phyloP scores from a whole-genome alignment of 2,329 filamentous ascomycete species.

The Amauroascus niger region DNA sequence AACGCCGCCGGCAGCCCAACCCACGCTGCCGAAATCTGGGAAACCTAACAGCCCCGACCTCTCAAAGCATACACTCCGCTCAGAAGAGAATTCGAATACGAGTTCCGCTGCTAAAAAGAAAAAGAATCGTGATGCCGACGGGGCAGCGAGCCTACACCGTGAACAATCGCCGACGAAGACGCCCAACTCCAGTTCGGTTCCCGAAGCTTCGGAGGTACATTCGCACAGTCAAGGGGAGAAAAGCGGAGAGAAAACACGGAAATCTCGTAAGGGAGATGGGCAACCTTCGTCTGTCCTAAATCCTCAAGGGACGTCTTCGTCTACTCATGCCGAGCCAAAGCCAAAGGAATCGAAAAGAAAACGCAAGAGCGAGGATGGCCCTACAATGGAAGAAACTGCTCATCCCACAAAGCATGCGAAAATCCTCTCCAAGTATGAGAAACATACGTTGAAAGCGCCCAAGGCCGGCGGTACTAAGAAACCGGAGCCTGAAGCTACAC shows the following conservation, averaged over 20 bases:
- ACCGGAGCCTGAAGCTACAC: neutral
- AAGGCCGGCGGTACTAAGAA: slow-evolving; percentile 14
- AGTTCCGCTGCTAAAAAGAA: slow-evolving; percentile 19
- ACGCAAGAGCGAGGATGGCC: slow-evolving; percentile 22
- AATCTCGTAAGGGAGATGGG: slow-evolving; percentile 13
- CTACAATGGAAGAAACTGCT: slow-evolving; percentile 30
- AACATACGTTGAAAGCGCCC: slow-evolving; percentile 16
- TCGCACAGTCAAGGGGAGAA: neutral
- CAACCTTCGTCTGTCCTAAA: slow-evolving; percentile 28
- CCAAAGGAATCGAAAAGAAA: slow-evolving; percentile 9
- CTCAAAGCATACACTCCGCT: slow-evolving; percentile 2
- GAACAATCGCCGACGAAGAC: neutral
- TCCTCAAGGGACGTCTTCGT: neutral
- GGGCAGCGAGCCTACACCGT: neutral
- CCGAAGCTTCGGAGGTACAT: neutral
- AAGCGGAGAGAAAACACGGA: slow-evolving; percentile 13
- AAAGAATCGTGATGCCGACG: slow-evolving; percentile 16
- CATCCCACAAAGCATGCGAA: slow-evolving; percentile 19
- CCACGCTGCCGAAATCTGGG: neutral
- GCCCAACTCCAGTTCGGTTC: neutral
- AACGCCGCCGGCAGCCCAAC: neutral
- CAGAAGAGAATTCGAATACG: neutral
- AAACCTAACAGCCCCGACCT: slow-evolving; percentile 16
- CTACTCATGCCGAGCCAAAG: neutral
- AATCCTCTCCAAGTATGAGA: slow-evolving; percentile 25